Evolutionary conservation across 1,284 basidiomycete species (phyloP).

Genomic region (Athelia sp.): DNA sequence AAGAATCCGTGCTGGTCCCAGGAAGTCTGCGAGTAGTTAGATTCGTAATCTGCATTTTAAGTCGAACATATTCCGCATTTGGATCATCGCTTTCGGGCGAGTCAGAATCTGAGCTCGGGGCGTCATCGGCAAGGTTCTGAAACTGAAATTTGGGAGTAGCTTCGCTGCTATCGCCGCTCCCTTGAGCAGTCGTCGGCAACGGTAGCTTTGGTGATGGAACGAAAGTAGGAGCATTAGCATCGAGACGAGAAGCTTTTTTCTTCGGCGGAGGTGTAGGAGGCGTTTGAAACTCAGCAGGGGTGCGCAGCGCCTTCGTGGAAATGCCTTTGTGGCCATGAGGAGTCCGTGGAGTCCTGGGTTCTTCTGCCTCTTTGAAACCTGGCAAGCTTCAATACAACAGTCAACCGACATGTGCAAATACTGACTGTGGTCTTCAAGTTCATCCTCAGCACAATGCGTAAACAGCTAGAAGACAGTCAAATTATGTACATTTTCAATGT

Average conservation of each 20-base stretch:
- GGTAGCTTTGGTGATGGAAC: conserved; percentile 21
- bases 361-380: conserved; percentile 3
- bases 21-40: conserved; percentile 27
- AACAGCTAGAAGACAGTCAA: conserved; percentile 49
- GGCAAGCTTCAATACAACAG: background rate
- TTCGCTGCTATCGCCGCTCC: conserved; percentile 10
- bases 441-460: conserved; percentile 62
- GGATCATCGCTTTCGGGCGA: conserved; percentile 48
- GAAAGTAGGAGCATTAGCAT: conserved; percentile 34
- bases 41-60: conserved; percentile 52
- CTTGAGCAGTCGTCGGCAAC: conserved; percentile 2
- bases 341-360: conserved; percentile 20
- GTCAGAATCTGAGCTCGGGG: conserved; percentile 20
- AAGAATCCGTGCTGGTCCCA: conserved; percentile 31
- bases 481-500: conserved; percentile 4
- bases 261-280: conserved; percentile 14
- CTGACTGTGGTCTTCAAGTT: conserved; percentile 38
- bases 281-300: conserved; percentile 26
- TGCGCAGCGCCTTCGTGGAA: conserved; percentile 26
- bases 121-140: conserved; percentile 6
- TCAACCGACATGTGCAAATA: background rate
- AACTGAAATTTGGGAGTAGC: conserved; percentile 15
- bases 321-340: conserved; percentile 19
- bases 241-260: conserved; percentile 18
- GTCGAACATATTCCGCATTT: conserved; percentile 54